Conservation (phyloP, 2,329 filamentous ascomycete genomes). For the Sarocladium oryzae region DNA sequence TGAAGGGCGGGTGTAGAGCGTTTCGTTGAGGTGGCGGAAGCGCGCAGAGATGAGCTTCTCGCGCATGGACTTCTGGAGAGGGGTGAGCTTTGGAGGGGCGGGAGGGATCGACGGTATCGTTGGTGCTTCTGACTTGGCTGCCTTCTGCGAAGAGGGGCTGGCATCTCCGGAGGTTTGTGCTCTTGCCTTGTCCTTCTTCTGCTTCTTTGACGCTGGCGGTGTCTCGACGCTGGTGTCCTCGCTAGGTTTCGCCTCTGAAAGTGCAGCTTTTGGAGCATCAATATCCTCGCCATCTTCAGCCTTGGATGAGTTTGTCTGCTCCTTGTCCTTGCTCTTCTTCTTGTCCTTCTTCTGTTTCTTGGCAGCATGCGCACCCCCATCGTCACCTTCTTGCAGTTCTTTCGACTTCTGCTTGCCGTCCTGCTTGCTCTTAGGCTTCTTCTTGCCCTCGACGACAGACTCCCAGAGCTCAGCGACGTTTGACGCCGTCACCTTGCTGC, state of each 20-base stretch:
- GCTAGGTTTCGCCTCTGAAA: constrained; percentile 12
- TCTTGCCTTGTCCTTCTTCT: constrained; percentile 23
- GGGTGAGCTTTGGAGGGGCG: constrained; percentile 63
- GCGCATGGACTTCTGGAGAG: constrained; percentile 88
- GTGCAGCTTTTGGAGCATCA: constrained; percentile 14
- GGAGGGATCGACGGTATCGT: constrained; percentile 32
- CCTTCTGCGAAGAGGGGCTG: constrained; percentile 13
- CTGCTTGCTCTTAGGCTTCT: constrained; percentile 20
- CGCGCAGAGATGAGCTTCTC: constrained; percentile 91
- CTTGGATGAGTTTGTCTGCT: neutral
- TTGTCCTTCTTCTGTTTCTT: constrained; percentile 15
- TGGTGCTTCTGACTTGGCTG: constrained; percentile 18
- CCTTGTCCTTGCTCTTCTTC: constrained; percentile 15
- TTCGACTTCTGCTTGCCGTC: constrained; percentile 21
- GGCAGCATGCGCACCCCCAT: constrained; percentile 14
- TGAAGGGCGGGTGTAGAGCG: constrained; percentile 88
- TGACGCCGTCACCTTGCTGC: constrained; percentile 50
- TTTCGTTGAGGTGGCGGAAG: constrained; percentile 96
- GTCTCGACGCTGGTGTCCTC: constrained; percentile 12
- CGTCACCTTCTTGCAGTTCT: constrained; percentile 21
- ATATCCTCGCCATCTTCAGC: constrained; percentile 20
- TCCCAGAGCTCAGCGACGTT: constrained; percentile 78
- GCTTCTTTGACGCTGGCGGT: constrained; percentile 24
- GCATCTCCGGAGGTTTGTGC: constrained; percentile 15
- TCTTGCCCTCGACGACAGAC: constrained; percentile 67